Evolutionary conservation across 2,329 filamentous ascomycete species (phyloP), one percentile per base, ranked within the genome.

Genomic region (Endothia cerciana): DNA sequence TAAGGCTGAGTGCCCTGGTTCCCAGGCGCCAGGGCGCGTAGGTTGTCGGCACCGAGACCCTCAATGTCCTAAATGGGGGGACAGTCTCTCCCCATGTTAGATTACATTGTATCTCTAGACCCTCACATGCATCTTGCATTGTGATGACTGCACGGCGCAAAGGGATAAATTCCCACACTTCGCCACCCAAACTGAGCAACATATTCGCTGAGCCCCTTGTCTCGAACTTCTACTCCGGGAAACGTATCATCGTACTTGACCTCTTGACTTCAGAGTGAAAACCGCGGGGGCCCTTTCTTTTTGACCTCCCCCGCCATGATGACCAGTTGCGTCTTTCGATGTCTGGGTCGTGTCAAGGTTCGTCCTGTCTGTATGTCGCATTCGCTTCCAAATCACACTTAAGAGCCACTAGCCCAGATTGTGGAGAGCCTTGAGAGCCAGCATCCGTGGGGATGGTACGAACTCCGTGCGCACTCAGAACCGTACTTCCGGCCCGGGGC

Each of bases 341-440:
- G 33, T 36, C 33, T 36, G 33, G 33, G 6, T 5, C 33, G 33
- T 36, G 33, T 36, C 33, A 36, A n/a, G 33, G 10, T 36, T 36
- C 33, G 33, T 36, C 43, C 43, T n/a, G 4, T 22, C 43, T n/a
- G 4, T 22, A 19, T 22, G 15, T 51, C 47, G 47, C 47, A 28
- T 28, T 51, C 47, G 47, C 47, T 7, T 30, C 6, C 1, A 4
- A 51, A 17, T 13, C 15, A 13, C 4, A 4, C 45, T 17, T 1
- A 28, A 17, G 13, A 28, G 11, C 22, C 28, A 22, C 47, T 51
- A 28, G 47, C 47, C 47, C 47, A 51, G 47, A 51, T 25, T 28
- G 47, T 51, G 47, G 47, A 51, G 47, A 51, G 47, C 45, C n/a
- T 47, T 47, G n/a, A 47, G 15, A 25, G n/a, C n/a, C n/a, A 28